Base-by-base conservation (phyloP, 2,329 filamentous ascomycete species). In the Lojkania enalia region DNA sequence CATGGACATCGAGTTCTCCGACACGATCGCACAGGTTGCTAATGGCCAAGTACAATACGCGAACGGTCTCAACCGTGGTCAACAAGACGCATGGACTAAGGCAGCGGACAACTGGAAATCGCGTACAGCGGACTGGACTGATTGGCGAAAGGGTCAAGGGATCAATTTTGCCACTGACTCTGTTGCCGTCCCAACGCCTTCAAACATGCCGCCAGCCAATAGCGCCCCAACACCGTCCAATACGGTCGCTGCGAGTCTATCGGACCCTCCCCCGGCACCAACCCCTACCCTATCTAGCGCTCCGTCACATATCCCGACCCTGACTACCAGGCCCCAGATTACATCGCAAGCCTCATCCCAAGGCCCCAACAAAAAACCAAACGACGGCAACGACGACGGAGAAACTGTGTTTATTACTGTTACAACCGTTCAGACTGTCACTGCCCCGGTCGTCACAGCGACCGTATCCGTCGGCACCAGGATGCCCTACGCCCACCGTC, bases 1-100 rank as follows among this genome's bases (percentile, higher is more conserved):
- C 54, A 78, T 75, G 50, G 77, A 83, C 61, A 70, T 84, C 37
- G 72, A 77, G 29, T 66, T 80, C 30, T 70, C 75, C 53, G 49
- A 59, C 5, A 57, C 56, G 2, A 39, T 61, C 39, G 39, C 48
- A 20, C n/a, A n/a, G n/a, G n/a, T n/a, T n/a, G n/a, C n/a, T 35
- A 51, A 6, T 41, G 46, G 3, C 44, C 58, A 11, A 49, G 58
- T 21, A 20, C 44, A 4, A 49, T n/a, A n/a, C n/a, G 16, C 15
- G 12, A 11, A 20, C 14, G 7, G 30, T 16, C 11, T 21, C 5
- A 9, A 11, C 33, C 7, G 14, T 9, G 64, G 50, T 12, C 73
- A 74, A 54, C 71, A 74, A 40, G 73, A 76, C 47, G 70, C 70
- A 9, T 70, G 71, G 55, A 58, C 64, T 13, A 54, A 52, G 5